Base-by-base conservation (phyloP, 1,284 basidiomycete species). In the Volvariella surrecta region DNA sequence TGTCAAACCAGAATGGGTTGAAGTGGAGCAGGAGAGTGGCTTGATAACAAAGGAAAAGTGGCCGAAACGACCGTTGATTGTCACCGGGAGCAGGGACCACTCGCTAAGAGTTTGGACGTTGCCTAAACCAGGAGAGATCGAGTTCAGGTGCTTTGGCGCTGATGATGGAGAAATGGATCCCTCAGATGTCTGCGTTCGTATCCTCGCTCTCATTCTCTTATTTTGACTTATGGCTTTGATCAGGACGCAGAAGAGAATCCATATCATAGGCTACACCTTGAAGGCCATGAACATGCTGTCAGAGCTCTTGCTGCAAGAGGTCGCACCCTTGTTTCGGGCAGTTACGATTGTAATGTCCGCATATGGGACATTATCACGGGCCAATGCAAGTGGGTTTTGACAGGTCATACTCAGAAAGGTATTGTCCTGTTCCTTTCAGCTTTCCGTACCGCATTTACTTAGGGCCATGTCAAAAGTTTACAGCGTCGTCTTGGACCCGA, bases 361-460 rank as follows among this genome's bases (percentile, higher is more conserved):
- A 86, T 96, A 28, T 97, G 94, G 93, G 92, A 97, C 59, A 85
- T 91, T 46, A 74, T 92, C 50, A 86, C 81, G n/a, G 94, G 93
- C 9, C 71, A 75, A 34, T 89, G 86, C 59, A 82, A 81, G 55
- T 87, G 84, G 70, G 73, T 85, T 4, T 70, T 97, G 39, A 71
- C 74, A 2, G 93, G 93, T 0, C 93, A 97, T 59, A 85, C 85
- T 18, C 87, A 91, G 59, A 95, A 93, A 76, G 91, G 90, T 91
- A 50, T 48, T 79, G 79, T 39, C 39, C 45, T 15, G 3, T 32
- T 28, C 21, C 37, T 37, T 9, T 41, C 21, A 31, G 37, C 22
- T 22, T 32, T 43, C 34, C 4, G 15, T 16, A 2, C 19, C 37
- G 24, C 42, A 19, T 43, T 13, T n/a, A n/a, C n/a, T n/a, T n/a